Conservation (phyloP, 2,329 filamentous ascomycete species). For the Penicillium sp. region DNA sequence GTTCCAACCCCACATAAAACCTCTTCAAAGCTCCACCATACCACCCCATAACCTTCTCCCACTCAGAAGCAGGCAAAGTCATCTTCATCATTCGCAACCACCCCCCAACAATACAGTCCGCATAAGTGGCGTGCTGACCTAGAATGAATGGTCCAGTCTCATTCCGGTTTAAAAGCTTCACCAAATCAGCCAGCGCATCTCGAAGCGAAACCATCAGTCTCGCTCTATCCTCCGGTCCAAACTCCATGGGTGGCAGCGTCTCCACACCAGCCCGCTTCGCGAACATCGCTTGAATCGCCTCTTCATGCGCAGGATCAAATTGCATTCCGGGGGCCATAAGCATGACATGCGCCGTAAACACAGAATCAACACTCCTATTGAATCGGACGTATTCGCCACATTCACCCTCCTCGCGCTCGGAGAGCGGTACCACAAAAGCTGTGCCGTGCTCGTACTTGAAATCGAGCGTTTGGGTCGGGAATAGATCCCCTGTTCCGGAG, state of each 20-base stretch:
- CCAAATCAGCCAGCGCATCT: slow-evolving; percentile 44
- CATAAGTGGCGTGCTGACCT: slow-evolving; percentile 50
- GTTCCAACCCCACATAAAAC: slow-evolving; percentile 50
- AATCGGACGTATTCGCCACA: slow-evolving; percentile 49
- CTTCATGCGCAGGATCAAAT: slow-evolving; percentile 52
- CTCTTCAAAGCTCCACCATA: slow-evolving; percentile 53
- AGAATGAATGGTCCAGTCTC: slow-evolving; percentile 51
- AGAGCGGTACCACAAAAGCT: slow-evolving; percentile 40
- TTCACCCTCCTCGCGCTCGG: slow-evolving; percentile 22
- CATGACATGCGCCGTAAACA: slow-evolving; percentile 50
- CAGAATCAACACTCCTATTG: slow-evolving; percentile 56
- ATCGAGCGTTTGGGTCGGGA: slow-evolving; percentile 47
- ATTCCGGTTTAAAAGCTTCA: slow-evolving; percentile 42
- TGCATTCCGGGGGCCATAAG: slow-evolving; percentile 48
- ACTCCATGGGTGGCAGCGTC: slow-evolving; percentile 41
- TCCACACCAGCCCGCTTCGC: slow-evolving; percentile 46
- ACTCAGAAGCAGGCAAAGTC: slow-evolving; percentile 48
- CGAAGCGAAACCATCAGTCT: slow-evolving; percentile 44
- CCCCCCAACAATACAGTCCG: slow-evolving; percentile 58
- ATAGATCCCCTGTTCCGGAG: slow-evolving; percentile 49
- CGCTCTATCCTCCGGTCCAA: slow-evolving; percentile 42
- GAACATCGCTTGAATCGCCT: slow-evolving; percentile 50
- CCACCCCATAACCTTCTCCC: slow-evolving; percentile 50
- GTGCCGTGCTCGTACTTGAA: slow-evolving; percentile 36
- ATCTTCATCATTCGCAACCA: slow-evolving; percentile 53